Base-by-base conservation (phyloP, 257 asterid genomes). In the Anisodus tanguticus region DNA sequence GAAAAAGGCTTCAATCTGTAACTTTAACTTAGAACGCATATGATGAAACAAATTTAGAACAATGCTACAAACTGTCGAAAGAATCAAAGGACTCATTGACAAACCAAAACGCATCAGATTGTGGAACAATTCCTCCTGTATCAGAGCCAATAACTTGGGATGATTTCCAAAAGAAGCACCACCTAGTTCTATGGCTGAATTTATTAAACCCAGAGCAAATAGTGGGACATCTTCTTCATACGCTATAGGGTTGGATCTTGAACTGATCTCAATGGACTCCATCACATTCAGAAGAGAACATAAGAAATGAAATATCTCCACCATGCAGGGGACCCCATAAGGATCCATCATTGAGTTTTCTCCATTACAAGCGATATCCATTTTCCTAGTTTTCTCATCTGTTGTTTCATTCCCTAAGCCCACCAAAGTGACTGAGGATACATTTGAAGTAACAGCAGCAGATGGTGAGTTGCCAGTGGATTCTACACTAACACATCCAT, bases 161-260 rank as follows among this genome's bases (percentile, higher is more conserved):
- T 97, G 98, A 72, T 85, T 82, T 68, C 90, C 92, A 22, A 95
- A 90, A 82, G 97, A 88, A 87, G 94, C 87, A 62, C 98, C 98
- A 49, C 98, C 97, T 84, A 97, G 86, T 86, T 97, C 98, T 69
- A 97, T 90, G 39, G 98, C 94, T 9, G 97, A 90, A 89, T 95
- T 97, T 68, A 97, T 93, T 88, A 97, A 90, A 79, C 99, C 98
- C 84, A 97, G 85, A 26, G 99, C 97, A 91, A 97, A 97, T 59
- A 97, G 89, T 54, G 99, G 98, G 86, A 97, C 98, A 80, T 97
- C 98, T 91, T 97, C 99, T 86, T 93, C 97, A 89, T 91, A 92
- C 15, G 98, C 93, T 68, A 96, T 91, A 37, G 95, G 94, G 79
- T 93, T 96, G 63, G 98, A 90, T 85, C 94, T 87, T 55, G 93